Evolutionary conservation across 2,329 filamentous ascomycete species (phyloP), one percentile per base, ranked within the genome.

Genomic region (Periglandula ipomoeae): DNA sequence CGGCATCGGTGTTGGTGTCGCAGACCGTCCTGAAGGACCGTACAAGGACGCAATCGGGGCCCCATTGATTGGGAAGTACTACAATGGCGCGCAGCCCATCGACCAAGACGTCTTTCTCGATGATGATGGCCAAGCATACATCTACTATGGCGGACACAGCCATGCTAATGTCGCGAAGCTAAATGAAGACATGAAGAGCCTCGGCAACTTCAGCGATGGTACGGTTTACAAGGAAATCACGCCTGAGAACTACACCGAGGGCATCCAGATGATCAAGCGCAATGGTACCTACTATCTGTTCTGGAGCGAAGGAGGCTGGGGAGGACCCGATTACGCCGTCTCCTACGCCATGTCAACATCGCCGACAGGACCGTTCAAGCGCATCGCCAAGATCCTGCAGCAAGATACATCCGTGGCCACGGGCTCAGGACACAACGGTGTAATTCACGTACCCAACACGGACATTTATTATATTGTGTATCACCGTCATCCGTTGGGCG

Each of bases 401-500:
- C 70, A 72, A 54, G 65, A 73, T 46, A 49, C 55, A 4, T 58
- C 60, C 3, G 59, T 70, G 47, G 71, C 69, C 0, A 71, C 71
- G 20, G 70, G 62, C 0, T 71, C 70, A 0, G 71, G 70, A 0
- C 68, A 71, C 53, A 67, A 70, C 55, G 70, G 66, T 13, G 65
- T 72, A 23, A 58, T 73, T 26, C 68, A 70, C 48, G 64, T 74
- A 2, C 71, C 70, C 0, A 65, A 64, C 0, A 70, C 70, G 2
- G 70, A 74, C 52, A 65, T 70, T 23, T 73, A 70, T 65, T 72
- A 70, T 56, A 72, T 74, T 13, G 65, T 66, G 0, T 75, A 74
- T 50, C 73, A 74, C 54, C 71, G 72, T 1, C 58, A 58, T 27
- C 68, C 66, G 7, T 62, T 72, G 3, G 66, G 67, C 50, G 69